phyloP scores from a whole-genome alignment of 441 rosid genomes.

The Codiaeum variegatum region DNA sequence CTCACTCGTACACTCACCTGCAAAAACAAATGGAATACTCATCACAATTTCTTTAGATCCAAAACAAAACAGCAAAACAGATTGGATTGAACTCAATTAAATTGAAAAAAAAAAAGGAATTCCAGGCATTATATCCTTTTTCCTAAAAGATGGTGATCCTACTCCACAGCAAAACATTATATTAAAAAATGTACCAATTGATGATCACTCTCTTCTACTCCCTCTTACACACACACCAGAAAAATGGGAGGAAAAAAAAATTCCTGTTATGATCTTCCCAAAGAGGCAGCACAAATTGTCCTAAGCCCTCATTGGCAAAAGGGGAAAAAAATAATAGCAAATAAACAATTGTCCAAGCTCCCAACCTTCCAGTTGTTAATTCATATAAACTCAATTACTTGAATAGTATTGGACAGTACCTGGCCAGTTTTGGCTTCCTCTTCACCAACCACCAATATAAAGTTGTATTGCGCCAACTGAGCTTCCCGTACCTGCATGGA shows the following conservation, averaged over 20 bases:
- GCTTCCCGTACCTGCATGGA: conserved; percentile 82
- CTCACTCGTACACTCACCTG: conserved; percentile 89
- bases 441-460: conserved; percentile 92
- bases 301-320: too few species aligned
- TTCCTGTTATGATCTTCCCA: too few species aligned
- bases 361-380: neutral
- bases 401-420: conserved; percentile 35
- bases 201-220: neutral
- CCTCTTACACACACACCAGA: neutral
- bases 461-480: conserved; percentile 91
- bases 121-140: neutral
- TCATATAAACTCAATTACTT: neutral
- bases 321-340: too few species aligned
- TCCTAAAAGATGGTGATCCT: neutral
- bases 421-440: conserved; percentile 71
- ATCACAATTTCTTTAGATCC: neutral
- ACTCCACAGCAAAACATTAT: neutral
- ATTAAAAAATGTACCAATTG: neutral
- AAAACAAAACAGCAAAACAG: neutral
- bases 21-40: neutral
- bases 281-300: too few species aligned
- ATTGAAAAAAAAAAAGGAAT: neutral
- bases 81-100: neutral
- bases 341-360: too few species aligned
- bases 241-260: too few species aligned